Base-by-base conservation (phyloP, 148 eudicot genomes). In the Polygonum maritimum region DNA sequence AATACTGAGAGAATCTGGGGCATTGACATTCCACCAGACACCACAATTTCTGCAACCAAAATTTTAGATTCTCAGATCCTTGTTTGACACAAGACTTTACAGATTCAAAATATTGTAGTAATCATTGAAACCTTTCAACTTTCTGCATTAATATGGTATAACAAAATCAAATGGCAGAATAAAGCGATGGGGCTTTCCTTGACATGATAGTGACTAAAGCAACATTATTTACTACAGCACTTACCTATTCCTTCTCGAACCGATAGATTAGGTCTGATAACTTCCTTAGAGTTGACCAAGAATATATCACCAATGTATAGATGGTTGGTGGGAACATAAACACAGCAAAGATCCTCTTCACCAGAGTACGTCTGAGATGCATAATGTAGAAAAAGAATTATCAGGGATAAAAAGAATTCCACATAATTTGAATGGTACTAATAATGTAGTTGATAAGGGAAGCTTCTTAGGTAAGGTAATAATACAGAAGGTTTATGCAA, bases 21-120 rank as follows among this genome's bases (percentile, higher is more conserved):
- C 98, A 93, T 93, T 12, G 98, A 93, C 98, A 93, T 93, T 69
- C 98, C 98, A 74, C 98, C 98, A 44, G 98, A 93, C 52, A 93
- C 88, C 44, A 93, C 96, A 73, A 93, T 93, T 81, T 93, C 98
- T 93, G 92, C 88, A 88, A 77, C 12, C 76, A 74, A 13, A 57
- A 77, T 22, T 58, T 1, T 58, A 22, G 2, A 21, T 58, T 8
- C 65, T 58, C 65, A 58, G 5, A 22, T 58, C 31, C 31, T 21
- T 9, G 9, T 7, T 58, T 7, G 35, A 58, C 65, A 58, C 0
- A n/a, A 0, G 22, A 7, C 0, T 18, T 52, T 16, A 52, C 22
- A 58, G 13, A 35, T 58, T 58, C 3, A 0, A 58, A 22, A 0
- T 22, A 22, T 22, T 58, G 35, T 58, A 7, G 22, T 60, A 60